A percentile compares a stretch with the other conserved stretches of the same genome.
These are phyloP conservation scores for Eucalyptus tenuipes DNA, from an alignment of 345 rosid genomes.

Conservation along the genomic window DNA sequence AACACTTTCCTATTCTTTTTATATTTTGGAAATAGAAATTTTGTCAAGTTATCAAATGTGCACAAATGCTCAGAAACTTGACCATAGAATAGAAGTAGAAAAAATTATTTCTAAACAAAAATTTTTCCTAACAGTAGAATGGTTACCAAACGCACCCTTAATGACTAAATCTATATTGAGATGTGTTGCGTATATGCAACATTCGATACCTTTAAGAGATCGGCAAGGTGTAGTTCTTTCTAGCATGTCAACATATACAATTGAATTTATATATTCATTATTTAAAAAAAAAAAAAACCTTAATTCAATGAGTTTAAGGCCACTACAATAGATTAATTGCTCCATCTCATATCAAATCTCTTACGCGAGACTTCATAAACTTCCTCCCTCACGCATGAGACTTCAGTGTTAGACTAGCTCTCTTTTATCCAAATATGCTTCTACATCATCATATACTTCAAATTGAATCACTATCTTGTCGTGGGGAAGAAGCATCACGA, in stretches of 20 bases:
- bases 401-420: background rate
- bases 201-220: background rate
- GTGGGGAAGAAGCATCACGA: background rate
- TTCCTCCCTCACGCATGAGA: background rate
- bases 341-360: background rate
- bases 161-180: background rate
- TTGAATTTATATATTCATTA: background rate
- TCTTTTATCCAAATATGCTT: background rate
- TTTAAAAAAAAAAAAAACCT: too few species aligned
- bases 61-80: too few species aligned
- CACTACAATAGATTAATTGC: background rate
- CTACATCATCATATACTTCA: background rate
- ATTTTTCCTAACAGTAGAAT: too few species aligned
- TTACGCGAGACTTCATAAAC: background rate
- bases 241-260: background rate
- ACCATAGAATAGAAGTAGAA: too few species aligned
- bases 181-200: background rate
- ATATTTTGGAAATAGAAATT: too few species aligned
- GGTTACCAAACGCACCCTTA: too few species aligned
- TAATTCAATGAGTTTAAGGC: background rate
- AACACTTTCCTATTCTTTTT: too few species aligned
- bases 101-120: too few species aligned
- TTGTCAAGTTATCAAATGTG: too few species aligned
- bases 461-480: background rate
- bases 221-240: background rate